Percentiles rank a stretch among this genome's conserved stretches.
Evolutionary conservation across 2,329 filamentous ascomycete genomes (phyloP).

Genomic region (Coniochaeta ligniaria): DNA sequence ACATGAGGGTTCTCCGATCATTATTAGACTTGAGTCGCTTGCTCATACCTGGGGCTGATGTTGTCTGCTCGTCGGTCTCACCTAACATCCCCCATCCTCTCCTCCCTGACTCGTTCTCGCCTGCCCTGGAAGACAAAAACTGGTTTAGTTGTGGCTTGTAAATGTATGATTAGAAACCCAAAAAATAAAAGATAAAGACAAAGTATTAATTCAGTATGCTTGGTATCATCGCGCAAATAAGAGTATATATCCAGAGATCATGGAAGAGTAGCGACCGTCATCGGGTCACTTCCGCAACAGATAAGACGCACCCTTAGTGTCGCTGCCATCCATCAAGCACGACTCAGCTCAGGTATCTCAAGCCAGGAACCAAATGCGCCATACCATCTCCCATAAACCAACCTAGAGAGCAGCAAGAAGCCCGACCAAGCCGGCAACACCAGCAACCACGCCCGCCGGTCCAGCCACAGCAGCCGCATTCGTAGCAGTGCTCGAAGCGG

Average conservation of each 20-base stretch:
- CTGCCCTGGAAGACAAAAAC: constrained; percentile 2
- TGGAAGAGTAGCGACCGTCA: neutral
- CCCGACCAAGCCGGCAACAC: neutral
- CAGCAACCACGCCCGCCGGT: neutral
- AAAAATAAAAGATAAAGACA: constrained; percentile 5
- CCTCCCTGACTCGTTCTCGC: neutral
- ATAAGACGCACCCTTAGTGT: neutral
- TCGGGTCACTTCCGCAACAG: neutral
- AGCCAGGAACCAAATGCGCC: neutral
- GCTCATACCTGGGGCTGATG: neutral
- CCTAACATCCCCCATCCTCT: neutral
- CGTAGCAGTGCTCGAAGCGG: neutral
- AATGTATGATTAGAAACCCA: constrained; percentile 6
- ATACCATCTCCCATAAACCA: neutral
- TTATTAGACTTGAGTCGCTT: neutral
- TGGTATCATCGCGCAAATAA: neutral
- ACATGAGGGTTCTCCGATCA: neutral
- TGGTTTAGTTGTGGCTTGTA: constrained; percentile 4
- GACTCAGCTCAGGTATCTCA: neutral
- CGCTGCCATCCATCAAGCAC: neutral
- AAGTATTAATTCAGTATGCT: neutral
- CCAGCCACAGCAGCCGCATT: neutral
- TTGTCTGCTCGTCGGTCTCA: neutral
- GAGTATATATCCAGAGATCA: too few species aligned
- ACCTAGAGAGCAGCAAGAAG: neutral